Evolutionary conservation across 225 moss, liverwort and hornwort genomes (phyloP), one percentile per base, ranked within the genome.

Genomic region (Antitrichia curtipendula): DNA sequence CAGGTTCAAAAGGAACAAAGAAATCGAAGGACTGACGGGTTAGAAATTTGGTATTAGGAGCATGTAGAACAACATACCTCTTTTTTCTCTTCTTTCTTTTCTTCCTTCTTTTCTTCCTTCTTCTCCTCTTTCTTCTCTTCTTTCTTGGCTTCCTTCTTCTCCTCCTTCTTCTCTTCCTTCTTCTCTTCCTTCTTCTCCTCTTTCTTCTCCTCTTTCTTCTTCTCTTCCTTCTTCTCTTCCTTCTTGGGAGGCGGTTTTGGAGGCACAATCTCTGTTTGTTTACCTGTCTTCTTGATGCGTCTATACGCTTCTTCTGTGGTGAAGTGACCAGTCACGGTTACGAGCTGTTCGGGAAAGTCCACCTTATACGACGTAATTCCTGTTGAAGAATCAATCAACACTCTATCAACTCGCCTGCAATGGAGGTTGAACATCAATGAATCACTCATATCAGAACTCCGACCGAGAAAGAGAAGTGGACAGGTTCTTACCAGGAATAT

Each of bases 271-370:
- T 91, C 88, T 36, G 88, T 86, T 77, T 87, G 89, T 60, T 93
- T 93, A 32, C 93, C 93, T 40, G 93, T 93, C 90, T 92, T 93
- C 84, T 49, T 81, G 59, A 93, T 90, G 68, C 93, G 93, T 82
- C 89, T 86, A 69, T 90, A 92, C 66, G 89, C 92, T 57, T 90
- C 91, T 31, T 91, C 91, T 29, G 89, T 10, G 16, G 60, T 87
- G 25, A 93, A 91, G 50, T 91, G 47, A 21, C 93, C 93, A 24
- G 91, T 90, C 43, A 92, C 92, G 32, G 91, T 92, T 36, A 93
- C 93, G 73, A 88, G 86, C 75, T 93, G 86, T 36, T 22, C 47
- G 20, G 63, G 29, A 75, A 90, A 90, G 61, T 91, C 91, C 50
- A 93, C 93, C 9, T 41, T 28, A 57, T 84, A 91, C 13, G 72